phyloP scores from a whole-genome alignment of 2,329 filamentous ascomycete species.

The Fusarium subglutinans region DNA sequence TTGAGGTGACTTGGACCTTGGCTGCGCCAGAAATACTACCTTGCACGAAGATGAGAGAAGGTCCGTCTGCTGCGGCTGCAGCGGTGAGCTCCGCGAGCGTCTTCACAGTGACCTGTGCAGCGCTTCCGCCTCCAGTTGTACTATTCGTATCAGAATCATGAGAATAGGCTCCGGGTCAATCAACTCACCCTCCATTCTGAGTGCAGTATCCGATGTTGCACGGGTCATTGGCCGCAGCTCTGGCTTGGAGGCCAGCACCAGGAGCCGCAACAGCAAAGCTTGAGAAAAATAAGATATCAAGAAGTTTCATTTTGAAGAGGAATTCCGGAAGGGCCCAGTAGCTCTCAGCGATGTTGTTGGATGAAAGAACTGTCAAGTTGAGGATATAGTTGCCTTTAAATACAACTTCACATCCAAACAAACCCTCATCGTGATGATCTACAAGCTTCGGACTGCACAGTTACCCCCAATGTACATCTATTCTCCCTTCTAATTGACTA shows the following conservation, averaged over 20 bases:
- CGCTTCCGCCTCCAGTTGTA: slow-evolving; percentile 29
- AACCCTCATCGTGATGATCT: accelerated
- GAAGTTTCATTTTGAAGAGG: not conserved
- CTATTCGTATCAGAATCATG: not conserved
- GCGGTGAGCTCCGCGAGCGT: slow-evolving; percentile 24
- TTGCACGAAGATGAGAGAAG: slow-evolving; percentile 30
- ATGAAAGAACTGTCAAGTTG: too few relatives aligned
- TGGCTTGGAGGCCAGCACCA: not conserved
- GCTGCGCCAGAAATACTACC: slow-evolving; percentile 36
- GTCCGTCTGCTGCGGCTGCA: slow-evolving; percentile 19
- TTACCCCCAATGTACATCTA: not conserved
- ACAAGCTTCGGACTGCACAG: accelerated
- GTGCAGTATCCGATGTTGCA: slow-evolving; percentile 32
- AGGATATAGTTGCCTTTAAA: not conserved
- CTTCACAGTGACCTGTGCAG: slow-evolving; percentile 25
- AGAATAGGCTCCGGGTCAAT: accelerated
- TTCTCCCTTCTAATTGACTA: not conserved
- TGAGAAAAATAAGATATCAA: not conserved
- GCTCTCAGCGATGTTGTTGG: too few relatives aligned
- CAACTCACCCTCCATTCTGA: slow-evolving; percentile 34
- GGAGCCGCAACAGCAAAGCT: slow-evolving; percentile 8
- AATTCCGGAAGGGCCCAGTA: accelerated
- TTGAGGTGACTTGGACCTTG: slow-evolving; percentile 36
- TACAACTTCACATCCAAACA: not conserved
- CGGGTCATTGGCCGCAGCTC: slow-evolving; percentile 21